Percentiles rank a stretch among this genome's conserved stretches.
Evolutionary conservation across 106 monocot genomes (phyloP).

Genomic region (Dendrobium chrysotoxum): DNA sequence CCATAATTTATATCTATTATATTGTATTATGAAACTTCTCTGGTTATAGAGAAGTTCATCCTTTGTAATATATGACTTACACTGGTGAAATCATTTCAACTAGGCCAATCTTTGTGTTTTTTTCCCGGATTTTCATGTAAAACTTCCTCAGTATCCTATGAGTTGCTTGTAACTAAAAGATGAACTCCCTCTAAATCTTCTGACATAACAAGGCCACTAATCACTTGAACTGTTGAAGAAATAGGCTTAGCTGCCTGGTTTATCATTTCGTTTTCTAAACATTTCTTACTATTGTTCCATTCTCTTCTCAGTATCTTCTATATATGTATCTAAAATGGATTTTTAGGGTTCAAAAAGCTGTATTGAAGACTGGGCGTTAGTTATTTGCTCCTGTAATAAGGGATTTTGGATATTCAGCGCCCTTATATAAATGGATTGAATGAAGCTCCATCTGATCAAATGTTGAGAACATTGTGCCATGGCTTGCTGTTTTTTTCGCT

Average conservation of each 20-base stretch:
- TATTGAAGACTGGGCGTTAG: background rate
- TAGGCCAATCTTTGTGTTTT: no score
- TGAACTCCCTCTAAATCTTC: no score
- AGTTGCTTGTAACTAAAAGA: no score
- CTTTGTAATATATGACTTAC: no score
- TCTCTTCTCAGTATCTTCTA: background rate
- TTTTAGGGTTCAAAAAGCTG: background rate
- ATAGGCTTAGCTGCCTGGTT: background rate
- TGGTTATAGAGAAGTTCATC: no score
- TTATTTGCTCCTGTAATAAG: background rate
- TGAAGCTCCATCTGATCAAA: conserved; percentile 18
- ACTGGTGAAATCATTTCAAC: no score
- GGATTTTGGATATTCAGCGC: background rate
- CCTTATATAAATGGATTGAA: conserved; percentile 12
- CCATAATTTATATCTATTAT: no score
- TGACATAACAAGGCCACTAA: no score
- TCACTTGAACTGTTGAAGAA: background rate
- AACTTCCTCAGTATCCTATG: no score
- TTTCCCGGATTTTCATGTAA: no score
- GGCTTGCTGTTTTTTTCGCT: conserved; percentile 20
- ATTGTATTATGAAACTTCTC: no score
- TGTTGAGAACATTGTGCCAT: conserved; percentile 23
- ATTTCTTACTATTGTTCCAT: background rate
- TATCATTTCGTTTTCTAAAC: background rate
- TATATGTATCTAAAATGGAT: background rate